phyloP scores from a whole-genome alignment of 768 basidiomycete species.

The Strobilomyces confusus region DNA sequence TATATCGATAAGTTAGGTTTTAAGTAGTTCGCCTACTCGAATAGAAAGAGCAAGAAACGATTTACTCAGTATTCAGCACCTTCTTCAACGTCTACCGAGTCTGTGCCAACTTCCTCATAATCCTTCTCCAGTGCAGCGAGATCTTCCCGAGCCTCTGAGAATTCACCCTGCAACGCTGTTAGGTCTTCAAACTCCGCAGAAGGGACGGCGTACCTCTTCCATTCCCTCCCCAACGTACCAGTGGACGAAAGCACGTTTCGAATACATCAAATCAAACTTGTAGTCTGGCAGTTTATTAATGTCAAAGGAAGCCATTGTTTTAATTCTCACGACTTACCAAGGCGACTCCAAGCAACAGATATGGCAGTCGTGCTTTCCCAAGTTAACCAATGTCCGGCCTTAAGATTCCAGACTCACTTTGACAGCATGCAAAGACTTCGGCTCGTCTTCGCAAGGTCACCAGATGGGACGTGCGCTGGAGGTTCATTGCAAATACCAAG shows the following conservation, averaged over 20 bases:
- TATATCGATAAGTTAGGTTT: constrained; percentile 8
- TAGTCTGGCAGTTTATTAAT: constrained; percentile 53
- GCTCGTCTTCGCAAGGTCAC: constrained; percentile 90
- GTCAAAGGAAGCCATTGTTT: background rate
- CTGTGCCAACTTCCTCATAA: constrained; percentile 84
- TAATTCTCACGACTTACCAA: constrained; percentile 40
- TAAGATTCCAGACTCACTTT: constrained; percentile 46
- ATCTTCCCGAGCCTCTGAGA: constrained; percentile 97
- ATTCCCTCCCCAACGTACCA: constrained; percentile 99
- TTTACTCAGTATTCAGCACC: constrained; percentile 45
- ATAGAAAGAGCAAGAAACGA: background rate
- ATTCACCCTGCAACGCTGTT: constrained; percentile 66
- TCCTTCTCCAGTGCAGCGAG: constrained; percentile 96
- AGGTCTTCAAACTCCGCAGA: constrained; percentile 5
- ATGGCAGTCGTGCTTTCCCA: constrained; percentile 78
- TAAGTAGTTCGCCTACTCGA: constrained; percentile 5
- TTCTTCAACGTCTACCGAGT: constrained; percentile 70
- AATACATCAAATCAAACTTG: constrained; percentile 98
- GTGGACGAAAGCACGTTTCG: constrained; percentile 88
- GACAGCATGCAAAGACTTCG: constrained; percentile 98
- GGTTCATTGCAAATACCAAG: constrained; percentile 98
- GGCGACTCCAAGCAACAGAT: constrained; percentile 90
- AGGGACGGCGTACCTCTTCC: constrained; percentile 65
- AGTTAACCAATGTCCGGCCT: background rate
- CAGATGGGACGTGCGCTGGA: constrained; percentile 85